These are phyloP conservation scores for Oligophagozyma castellii DNA, from an alignment of 1,139 yeast species.

Conservation along the genomic window DNA sequence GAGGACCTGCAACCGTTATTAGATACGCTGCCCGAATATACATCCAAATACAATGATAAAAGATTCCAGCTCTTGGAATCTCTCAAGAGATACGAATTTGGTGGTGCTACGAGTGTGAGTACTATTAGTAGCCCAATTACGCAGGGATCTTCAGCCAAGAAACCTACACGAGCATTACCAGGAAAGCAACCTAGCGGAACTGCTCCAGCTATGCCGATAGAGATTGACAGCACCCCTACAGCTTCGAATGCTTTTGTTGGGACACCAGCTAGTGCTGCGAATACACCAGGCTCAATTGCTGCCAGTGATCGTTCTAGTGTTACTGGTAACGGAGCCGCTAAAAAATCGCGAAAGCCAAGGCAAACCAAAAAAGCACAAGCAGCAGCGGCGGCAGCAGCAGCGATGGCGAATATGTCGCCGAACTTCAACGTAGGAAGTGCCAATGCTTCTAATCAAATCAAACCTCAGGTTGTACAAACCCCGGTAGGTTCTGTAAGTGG, in stretches of 20 bases:
- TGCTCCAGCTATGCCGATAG: not conserved
- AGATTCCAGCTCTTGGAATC: slow-evolving; percentile 18
- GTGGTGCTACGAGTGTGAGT: slow-evolving; percentile 6
- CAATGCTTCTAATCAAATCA: slow-evolving; percentile 1
- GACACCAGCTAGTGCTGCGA: slow-evolving; percentile 1
- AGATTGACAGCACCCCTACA: not conserved
- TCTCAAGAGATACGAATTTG: slow-evolving; percentile 4
- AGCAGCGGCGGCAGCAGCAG: slow-evolving; percentile 8
- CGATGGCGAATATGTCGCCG: slow-evolving; percentile 4
- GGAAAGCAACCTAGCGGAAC: not conserved
- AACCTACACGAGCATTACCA: not conserved
- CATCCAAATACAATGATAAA: slow-evolving; percentile 10
- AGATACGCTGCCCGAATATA: slow-evolving; percentile 15
- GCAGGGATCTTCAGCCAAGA: slow-evolving; percentile 3
- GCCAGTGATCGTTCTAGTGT: not conserved
- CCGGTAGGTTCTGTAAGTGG: slow-evolving; percentile 2
- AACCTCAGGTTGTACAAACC: slow-evolving; percentile 1
- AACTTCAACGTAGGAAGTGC: slow-evolving; percentile 3
- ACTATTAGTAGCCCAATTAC: slow-evolving; percentile 5
- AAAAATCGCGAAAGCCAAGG: slow-evolving; percentile 21
- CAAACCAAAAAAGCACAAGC: slow-evolving; percentile 18
- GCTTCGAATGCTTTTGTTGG: not conserved
- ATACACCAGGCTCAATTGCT: slow-evolving; percentile 1
- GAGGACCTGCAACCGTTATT: slow-evolving; percentile 16
- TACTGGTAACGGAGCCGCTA: slow-evolving; percentile 8